Evolutionary conservation across 2,329 filamentous ascomycete species (phyloP).

Genomic region (Alternaria arborescens): DNA sequence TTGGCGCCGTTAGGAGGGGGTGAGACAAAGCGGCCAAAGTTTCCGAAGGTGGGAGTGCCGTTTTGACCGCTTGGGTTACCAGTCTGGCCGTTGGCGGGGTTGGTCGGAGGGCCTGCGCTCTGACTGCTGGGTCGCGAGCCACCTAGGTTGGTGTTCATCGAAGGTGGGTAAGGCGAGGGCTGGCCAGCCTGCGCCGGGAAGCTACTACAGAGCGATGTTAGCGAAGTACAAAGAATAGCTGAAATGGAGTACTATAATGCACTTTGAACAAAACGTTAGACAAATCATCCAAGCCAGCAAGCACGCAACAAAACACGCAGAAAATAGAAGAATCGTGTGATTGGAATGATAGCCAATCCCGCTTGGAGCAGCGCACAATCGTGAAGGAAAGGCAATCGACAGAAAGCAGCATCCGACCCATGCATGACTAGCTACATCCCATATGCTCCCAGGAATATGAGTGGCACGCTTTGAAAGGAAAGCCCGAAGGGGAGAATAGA

Average conservation of each 20-base stretch:
- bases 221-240: slow-evolving; percentile 6
- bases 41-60: neutral
- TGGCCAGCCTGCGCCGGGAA: slow-evolving; percentile 5
- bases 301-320: slow-evolving; percentile 37
- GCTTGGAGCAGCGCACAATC: slow-evolving; percentile 37
- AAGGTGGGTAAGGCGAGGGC: slow-evolving; percentile 12
- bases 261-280: slow-evolving; percentile 28
- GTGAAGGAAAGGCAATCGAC: slow-evolving; percentile 40
- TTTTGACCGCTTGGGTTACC: slow-evolving; percentile 1
- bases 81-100: neutral
- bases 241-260: slow-evolving; percentile 14
- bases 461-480: slow-evolving; percentile 42
- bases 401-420: slow-evolving; percentile 44
- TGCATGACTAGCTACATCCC: slow-evolving; percentile 49
- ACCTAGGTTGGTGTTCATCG: slow-evolving; percentile 6
- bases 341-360: slow-evolving; percentile 51
- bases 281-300: slow-evolving; percentile 33
- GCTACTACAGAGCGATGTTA: slow-evolving; percentile 8
- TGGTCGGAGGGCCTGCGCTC: neutral
- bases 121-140: slow-evolving; percentile 7
- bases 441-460: slow-evolving; percentile 40
- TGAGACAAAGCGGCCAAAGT: slow-evolving; percentile 3
- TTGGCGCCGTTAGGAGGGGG: slow-evolving; percentile 12
- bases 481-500: slow-evolving; percentile 42
- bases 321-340: slow-evolving; percentile 42